A percentile compares a stretch with the other conserved stretches of the same genome.
Conservation (phyloP, 495 filamentous ascomycete species). For the Aspergillus carlsbadensis region DNA sequence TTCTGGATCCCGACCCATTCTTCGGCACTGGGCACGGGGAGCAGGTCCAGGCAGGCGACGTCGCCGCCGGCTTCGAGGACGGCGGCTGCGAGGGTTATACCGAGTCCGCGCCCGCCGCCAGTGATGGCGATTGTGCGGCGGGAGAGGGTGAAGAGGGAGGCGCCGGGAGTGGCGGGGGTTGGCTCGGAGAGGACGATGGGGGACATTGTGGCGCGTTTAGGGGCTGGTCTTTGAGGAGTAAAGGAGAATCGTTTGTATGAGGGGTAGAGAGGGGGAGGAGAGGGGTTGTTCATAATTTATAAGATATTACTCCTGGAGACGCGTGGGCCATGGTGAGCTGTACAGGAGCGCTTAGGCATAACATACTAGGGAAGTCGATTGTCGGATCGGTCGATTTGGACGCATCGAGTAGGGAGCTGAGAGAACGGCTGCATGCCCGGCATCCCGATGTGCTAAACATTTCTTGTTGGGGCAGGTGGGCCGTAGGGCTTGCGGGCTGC, state of each 20-base stretch:
- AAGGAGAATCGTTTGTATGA: not conserved
- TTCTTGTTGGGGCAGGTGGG: constrained; percentile 2
- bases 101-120: constrained; percentile 68
- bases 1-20: constrained; percentile 38
- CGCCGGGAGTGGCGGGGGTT: not conserved
- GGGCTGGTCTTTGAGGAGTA: not conserved
- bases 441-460: constrained; percentile 8
- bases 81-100: constrained; percentile 56
- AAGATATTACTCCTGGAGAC: not conserved
- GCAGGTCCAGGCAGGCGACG: constrained; percentile 64
- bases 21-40: constrained; percentile 43
- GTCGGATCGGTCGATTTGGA: not conserved
- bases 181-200: constrained; percentile 27
- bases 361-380: not conserved
- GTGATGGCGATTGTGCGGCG: constrained; percentile 70
- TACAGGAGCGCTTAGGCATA: not conserved
- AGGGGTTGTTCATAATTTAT: not conserved
- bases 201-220: constrained; percentile 23
- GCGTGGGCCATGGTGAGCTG: not conserved
- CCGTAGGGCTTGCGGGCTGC: constrained; percentile 1
- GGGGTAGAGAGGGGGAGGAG: not conserved
- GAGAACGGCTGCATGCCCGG: not conserved
- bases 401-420: not conserved
- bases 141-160: constrained; percentile 45
- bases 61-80: constrained; percentile 70